Conservation (phyloP, 2,329 filamentous ascomycete genomes). For the Botrytis medusae region DNA sequence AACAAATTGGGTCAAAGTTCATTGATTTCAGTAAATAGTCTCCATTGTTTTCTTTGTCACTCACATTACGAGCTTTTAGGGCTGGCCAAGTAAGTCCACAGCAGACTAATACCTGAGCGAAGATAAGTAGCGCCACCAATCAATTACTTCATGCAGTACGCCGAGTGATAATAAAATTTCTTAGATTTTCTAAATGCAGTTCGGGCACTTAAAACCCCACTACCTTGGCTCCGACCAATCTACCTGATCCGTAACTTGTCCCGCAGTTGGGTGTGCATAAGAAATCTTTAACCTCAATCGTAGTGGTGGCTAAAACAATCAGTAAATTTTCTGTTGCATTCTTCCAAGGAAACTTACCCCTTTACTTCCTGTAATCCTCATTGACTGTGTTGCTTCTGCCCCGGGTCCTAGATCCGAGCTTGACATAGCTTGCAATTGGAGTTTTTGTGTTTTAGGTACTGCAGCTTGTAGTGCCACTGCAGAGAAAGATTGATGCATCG, state of each 20-base stretch:
- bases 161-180: conserved; percentile 10
- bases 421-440: conserved; percentile 89
- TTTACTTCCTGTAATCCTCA: conserved; percentile 81
- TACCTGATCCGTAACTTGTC: conserved; percentile 83
- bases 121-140: background rate
- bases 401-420: conserved; percentile 73
- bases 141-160: conserved; percentile 5
- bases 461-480: conserved; percentile 87
- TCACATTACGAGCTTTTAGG: background rate
- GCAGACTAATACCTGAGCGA: background rate
- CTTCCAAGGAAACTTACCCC: conserved; percentile 66
- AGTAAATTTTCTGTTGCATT: conserved; percentile 23
- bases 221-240: conserved; percentile 83
- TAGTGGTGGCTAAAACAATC: conserved; percentile 63
- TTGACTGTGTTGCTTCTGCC: conserved; percentile 82
- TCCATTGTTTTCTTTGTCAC: background rate
- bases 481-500: conserved; percentile 63
- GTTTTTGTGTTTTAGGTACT: conserved; percentile 92
- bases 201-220: conserved; percentile 10
- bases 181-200: conserved; percentile 15
- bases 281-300: conserved; percentile 82
- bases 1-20: background rate
- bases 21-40: background rate
- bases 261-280: conserved; percentile 69
- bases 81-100: background rate